Base-by-base conservation (phyloP, 371 early-diverging fungal species). In the Rhizopus sp. region DNA sequence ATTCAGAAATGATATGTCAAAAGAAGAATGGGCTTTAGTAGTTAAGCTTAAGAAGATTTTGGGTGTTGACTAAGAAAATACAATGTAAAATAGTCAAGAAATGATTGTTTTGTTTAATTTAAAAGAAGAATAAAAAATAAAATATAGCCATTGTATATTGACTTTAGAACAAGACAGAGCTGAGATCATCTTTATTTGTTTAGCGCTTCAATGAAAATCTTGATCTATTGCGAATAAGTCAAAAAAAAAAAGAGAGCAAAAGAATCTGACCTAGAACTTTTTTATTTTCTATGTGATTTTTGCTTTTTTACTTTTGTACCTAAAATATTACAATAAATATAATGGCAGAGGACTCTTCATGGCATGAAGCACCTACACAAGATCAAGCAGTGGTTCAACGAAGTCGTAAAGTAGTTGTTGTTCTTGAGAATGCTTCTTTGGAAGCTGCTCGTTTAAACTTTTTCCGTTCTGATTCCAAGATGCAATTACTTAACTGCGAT, bases 401-500 rank as follows among this genome's bases (percentile, higher is more conserved):
- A 34, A 53, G 57, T 13, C 59, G 60, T 46, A 85, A 96, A 37
- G 80, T 97, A 32, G 94, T 98, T 66, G 94, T 97, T 37, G 87
- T 98, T 4, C 81, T 97, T 37, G 93, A 93, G 69, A 85, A 89
- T 32, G 97, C 97, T 1, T 88, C 90, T 48, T 76, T 98, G 35
- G 97, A 96, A 73, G 94, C 93, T 29, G 93, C 92, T 62, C 90
- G 90, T 69, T 82, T 95, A 15, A 84, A 88, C 41, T 91, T 90
- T 55, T 84, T 83, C 65, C 90, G 91, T 53, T 50, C 23, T 33
- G 91, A 93, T 54, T 89, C 88, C 30, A 88, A 88, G 73, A 91
- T 95, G 77, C 94, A 93, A 68, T 78, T 97, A 49, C 80, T 96
- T 53, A 96, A 98, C 77, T 93, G 94, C 69, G 99, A 98, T 76